A percentile compares a stretch with the other conserved stretches of the same genome.
Conservation (phyloP, 352 stramenopile genomes). For the Peronospora belbahrii region DNA sequence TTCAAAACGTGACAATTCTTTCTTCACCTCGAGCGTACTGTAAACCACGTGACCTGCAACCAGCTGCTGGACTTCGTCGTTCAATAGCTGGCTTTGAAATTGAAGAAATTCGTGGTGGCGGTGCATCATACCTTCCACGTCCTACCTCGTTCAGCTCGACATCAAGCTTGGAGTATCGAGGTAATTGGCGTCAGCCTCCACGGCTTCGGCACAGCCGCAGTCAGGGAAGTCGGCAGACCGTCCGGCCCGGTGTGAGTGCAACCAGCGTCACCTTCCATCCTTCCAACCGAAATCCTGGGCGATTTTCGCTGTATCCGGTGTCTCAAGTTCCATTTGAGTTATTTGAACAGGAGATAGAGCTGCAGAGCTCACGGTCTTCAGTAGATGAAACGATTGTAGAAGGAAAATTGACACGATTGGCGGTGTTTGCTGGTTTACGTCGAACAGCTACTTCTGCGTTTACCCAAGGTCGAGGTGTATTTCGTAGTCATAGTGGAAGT, state of each 20-base stretch:
- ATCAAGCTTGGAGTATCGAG: conserved; percentile 5
- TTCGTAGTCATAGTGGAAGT: conserved; percentile 21
- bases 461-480: conserved; percentile 27
- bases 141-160: conserved; percentile 18
- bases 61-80: background rate
- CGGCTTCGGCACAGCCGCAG: conserved; percentile 18
- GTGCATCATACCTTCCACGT: conserved; percentile 1
- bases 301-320: conserved; percentile 59
- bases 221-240: conserved; percentile 11
- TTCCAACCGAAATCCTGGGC: conserved; percentile 20
- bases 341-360: conserved; percentile 69
- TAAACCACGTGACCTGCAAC: conserved; percentile 9
- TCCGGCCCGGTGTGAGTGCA: conserved; percentile 5
- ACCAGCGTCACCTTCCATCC: conserved; percentile 18
- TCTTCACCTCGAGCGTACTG: conserved; percentile 51
- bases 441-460: conserved; percentile 36
- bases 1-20: conserved; percentile 33
- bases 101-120: background rate
- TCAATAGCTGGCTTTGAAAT: conserved; percentile 12
- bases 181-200: conserved; percentile 13
- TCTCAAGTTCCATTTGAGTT: conserved; percentile 71
- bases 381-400: conserved; percentile 8
- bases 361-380: conserved; percentile 42
- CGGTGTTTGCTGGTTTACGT: conserved; percentile 41
- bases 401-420: conserved; percentile 18